Conservation (phyloP, 2,329 filamentous ascomycete species). For the Alternaria gansuensis region DNA sequence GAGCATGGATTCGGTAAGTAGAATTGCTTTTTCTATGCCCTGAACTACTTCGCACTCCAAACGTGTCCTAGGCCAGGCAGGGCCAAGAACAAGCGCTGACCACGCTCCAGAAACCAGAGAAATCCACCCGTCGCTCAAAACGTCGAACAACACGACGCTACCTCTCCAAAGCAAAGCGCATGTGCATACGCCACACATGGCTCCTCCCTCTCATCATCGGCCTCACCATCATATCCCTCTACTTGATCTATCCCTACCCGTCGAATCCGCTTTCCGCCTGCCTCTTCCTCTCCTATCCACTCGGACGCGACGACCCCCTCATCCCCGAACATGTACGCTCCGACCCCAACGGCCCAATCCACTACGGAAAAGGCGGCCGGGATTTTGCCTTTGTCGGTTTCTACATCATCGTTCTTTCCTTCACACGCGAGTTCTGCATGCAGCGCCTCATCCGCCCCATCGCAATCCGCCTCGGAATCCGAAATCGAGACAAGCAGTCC, state of each 20-base stretch:
- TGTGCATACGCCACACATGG: conserved; percentile 66
- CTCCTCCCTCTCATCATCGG: conserved; percentile 74
- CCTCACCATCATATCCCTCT: conserved; percentile 69
- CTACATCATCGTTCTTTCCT: conserved; percentile 88
- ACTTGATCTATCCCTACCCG: conserved; percentile 77
- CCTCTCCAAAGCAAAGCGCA: conserved; percentile 57
- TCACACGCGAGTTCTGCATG: conserved; percentile 96
- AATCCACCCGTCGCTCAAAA: conserved; percentile 54
- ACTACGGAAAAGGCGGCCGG: conserved; percentile 89
- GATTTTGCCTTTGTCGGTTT: conserved; percentile 89
- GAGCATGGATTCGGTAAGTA: conserved; percentile 35
- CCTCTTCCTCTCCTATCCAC: conserved; percentile 88
- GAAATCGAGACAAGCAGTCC: conserved; percentile 77
- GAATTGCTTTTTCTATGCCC: not conserved
- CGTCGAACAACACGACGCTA: conserved; percentile 57
- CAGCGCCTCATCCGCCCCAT: conserved; percentile 83
- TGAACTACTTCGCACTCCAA: not conserved
- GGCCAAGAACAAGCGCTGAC: conserved; percentile 15
- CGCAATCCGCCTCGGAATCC: conserved; percentile 74
- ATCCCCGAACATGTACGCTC: conserved; percentile 46
- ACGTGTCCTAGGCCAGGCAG: not conserved
- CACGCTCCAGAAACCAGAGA: conserved; percentile 32
- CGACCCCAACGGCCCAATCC: conserved; percentile 55
- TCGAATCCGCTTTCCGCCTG: conserved; percentile 82
- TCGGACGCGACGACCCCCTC: conserved; percentile 61